Evolutionary conservation across 1,139 yeast species (phyloP).

Genomic region (Kodamaea ohmeri): DNA sequence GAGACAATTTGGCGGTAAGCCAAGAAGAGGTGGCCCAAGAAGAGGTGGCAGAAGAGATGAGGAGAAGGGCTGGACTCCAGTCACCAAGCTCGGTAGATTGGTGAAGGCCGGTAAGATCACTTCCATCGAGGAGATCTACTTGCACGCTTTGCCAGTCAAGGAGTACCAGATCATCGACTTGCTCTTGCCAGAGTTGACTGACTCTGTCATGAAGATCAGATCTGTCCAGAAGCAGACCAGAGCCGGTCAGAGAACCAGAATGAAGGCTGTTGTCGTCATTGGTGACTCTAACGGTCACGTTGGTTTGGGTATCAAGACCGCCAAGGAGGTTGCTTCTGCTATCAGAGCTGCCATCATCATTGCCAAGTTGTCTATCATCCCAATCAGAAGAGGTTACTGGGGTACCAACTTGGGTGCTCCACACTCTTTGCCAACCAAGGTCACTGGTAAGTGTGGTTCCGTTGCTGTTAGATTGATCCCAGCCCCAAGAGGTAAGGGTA

Average conservation of each 20-base stretch:
- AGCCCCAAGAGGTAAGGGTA: constrained; percentile 99
- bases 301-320: constrained; percentile 99
- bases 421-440: constrained; percentile 97
- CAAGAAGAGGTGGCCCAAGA: constrained; percentile 54
- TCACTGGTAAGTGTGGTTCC: constrained; percentile 99
- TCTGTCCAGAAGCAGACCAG: constrained; percentile 99
- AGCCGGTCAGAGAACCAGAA: constrained; percentile 99
- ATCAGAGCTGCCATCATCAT: constrained; percentile 99
- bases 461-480: constrained; percentile 98
- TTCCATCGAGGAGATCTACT: constrained; percentile 96
- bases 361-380: constrained; percentile 98
- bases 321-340: constrained; percentile 99
- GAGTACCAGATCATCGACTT: constrained; percentile 98
- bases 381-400: constrained; percentile 99
- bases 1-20: constrained; percentile 64
- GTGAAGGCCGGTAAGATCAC: constrained; percentile 98
- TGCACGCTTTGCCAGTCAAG: constrained; percentile 99
- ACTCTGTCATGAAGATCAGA: constrained; percentile 99
- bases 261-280: constrained; percentile 99
- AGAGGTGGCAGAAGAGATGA: constrained; percentile 74
- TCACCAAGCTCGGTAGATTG: constrained; percentile 99
- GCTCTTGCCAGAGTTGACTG: constrained; percentile 93
- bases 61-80: constrained; percentile 99
- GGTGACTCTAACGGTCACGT: constrained; percentile 99
- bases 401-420: constrained; percentile 99